phyloP scores from a whole-genome alignment of 139 green algal genomes.

The Coccomyxa sp. region DNA sequence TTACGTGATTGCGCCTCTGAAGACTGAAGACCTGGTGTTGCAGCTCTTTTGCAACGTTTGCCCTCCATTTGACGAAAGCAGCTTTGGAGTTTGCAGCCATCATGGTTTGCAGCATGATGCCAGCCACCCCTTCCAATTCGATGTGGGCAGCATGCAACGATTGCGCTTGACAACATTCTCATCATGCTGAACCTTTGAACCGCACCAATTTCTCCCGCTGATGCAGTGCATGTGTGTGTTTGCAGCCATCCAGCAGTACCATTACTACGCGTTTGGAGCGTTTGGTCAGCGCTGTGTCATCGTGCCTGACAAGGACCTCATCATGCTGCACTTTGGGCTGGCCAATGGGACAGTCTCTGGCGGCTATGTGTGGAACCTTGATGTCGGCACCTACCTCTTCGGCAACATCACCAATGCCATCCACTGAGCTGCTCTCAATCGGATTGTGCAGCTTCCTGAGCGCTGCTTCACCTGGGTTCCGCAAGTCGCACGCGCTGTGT shows the following conservation, averaged over 20 bases:
- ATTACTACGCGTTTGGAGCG: neutral
- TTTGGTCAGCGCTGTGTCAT: neutral
- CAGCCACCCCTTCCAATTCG: neutral
- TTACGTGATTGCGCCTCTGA: no score
- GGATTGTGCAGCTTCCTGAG: neutral
- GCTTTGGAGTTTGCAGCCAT: no score
- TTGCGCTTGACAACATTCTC: neutral
- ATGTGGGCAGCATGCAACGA: neutral
- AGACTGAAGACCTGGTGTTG: no score
- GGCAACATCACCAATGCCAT: neutral
- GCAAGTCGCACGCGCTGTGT: no score
- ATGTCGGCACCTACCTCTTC: neutral
- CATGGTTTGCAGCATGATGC: no score
- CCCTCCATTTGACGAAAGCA: no score
- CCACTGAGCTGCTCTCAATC: neutral
- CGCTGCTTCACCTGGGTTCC: neutral
- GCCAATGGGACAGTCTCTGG: neutral
- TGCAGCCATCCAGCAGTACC: neutral
- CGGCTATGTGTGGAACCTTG: neutral
- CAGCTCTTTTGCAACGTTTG: no score
- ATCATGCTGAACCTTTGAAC: neutral
- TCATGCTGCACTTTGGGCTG: neutral
- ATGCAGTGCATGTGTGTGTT: neutral
- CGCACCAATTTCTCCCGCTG: neutral
- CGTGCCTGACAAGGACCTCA: neutral